Evolutionary conservation across 2,329 filamentous ascomycete genomes (phyloP).

Genomic region (Cladosporium sp.): DNA sequence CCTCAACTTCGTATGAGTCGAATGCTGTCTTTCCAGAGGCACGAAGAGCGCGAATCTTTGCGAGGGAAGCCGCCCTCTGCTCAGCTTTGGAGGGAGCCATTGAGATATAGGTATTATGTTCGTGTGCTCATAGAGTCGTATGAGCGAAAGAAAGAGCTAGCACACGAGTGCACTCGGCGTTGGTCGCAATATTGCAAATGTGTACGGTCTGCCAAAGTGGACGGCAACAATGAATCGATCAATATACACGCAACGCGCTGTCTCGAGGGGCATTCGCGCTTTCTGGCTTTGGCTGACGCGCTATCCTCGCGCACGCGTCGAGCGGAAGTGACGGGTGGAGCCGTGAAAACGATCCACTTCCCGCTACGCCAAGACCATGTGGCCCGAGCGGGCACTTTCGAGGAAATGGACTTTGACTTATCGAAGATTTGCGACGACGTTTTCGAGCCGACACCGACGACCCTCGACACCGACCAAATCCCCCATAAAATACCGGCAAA

Average conservation of each 20-base stretch:
- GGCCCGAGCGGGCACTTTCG: neutral
- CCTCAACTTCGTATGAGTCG: constrained; percentile 78
- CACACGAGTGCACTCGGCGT: neutral
- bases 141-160: neutral
- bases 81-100: constrained; percentile 33
- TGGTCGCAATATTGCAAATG: neutral
- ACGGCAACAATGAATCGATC: neutral
- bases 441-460: constrained; percentile 1
- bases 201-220: neutral
- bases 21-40: constrained; percentile 88
- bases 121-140: neutral
- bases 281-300: no score
- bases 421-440: neutral
- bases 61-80: constrained; percentile 37
- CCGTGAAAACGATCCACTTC: neutral
- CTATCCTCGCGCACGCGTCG: neutral
- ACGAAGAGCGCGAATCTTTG: constrained; percentile 78
- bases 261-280: neutral
- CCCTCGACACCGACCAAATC: constrained; percentile 5
- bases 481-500: constrained; percentile 14
- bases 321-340: neutral
- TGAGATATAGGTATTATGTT: neutral
- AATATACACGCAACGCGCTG: constrained; percentile 6
- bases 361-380: neutral
- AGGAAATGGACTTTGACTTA: neutral